Percentiles rank a stretch among this genome's conserved stretches.
These are phyloP conservation scores for Chalciporus piperatoides DNA, from an alignment of 1,284 basidiomycete species.

Conservation along the genomic window DNA sequence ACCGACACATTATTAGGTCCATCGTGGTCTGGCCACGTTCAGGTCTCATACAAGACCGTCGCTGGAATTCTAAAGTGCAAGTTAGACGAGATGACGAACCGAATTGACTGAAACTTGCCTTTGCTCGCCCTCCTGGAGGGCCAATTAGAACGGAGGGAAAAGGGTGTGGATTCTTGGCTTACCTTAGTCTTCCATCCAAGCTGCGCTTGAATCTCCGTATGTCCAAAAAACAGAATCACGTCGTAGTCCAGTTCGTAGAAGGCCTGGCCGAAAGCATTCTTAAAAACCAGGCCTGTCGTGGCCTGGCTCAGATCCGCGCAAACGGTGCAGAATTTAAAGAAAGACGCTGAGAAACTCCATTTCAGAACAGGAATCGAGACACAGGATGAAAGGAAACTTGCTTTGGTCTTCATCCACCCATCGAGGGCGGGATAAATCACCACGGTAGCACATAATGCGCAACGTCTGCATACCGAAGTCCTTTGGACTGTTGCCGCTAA, in stretches of 20 bases:
- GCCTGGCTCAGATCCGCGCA: conserved; percentile 5
- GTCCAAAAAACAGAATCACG: conserved; percentile 8
- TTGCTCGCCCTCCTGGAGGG: neutral
- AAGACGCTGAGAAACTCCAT: neutral
- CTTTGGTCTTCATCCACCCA: conserved; percentile 15
- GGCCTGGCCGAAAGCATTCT: neutral
- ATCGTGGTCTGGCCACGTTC: neutral
- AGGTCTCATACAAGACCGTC: neutral
- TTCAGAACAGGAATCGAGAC: neutral
- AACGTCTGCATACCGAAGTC: conserved; percentile 8
- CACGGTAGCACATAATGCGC: conserved; percentile 8
- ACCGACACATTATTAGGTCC: neutral
- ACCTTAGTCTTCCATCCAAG: conserved; percentile 9
- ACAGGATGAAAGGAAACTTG: neutral
- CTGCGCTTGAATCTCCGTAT: conserved; percentile 5
- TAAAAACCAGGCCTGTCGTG: neutral
- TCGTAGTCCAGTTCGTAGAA: conserved; percentile 15
- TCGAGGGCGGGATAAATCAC: conserved; percentile 1
- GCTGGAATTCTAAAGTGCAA: conserved; percentile 1
- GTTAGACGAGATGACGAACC: neutral
- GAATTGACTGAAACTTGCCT: neutral
- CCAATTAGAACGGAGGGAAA: neutral
- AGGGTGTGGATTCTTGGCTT: neutral
- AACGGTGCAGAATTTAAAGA: conserved; percentile 5
- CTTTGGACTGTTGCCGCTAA: neutral